These are phyloP conservation scores for Pleurotus pulmonarius DNA, from an alignment of 768 basidiomycete genomes.

Conservation along the genomic window DNA sequence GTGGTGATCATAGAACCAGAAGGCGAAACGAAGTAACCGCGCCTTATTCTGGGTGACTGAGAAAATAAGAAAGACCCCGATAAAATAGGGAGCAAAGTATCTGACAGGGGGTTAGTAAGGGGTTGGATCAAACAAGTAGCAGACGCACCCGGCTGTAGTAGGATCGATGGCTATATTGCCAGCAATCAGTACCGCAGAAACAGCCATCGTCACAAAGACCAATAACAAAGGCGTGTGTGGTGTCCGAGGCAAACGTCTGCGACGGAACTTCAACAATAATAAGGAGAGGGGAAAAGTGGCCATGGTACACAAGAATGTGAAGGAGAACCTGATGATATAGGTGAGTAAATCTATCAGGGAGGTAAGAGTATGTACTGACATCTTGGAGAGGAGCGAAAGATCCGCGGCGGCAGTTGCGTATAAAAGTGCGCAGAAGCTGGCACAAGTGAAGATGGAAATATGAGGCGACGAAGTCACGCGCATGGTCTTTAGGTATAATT, in stretches of 20 bases:
- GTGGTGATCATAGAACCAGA: slow-evolving; percentile 65
- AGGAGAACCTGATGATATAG: slow-evolving; percentile 45
- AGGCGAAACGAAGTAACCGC: slow-evolving; percentile 45
- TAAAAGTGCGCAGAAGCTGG: slow-evolving; percentile 43
- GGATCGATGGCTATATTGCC: slow-evolving; percentile 63
- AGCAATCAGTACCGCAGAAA: slow-evolving; percentile 41
- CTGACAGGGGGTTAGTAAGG: slow-evolving; percentile 22
- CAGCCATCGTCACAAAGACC: slow-evolving; percentile 37
- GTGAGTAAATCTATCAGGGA: neutral
- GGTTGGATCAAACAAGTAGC: neutral
- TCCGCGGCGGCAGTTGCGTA: slow-evolving; percentile 57
- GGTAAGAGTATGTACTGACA: slow-evolving; percentile 30
- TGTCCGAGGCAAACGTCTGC: slow-evolving; percentile 49
- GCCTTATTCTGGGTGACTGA: slow-evolving; percentile 51
- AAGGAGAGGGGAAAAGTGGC: slow-evolving; percentile 58
- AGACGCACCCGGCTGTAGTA: slow-evolving; percentile 46
- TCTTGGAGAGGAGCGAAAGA: slow-evolving; percentile 52
- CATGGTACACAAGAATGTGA: slow-evolving; percentile 68
- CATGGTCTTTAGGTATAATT: slow-evolving; percentile 41
- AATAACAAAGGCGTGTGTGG: slow-evolving; percentile 34
- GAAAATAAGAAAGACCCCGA: slow-evolving; percentile 45
- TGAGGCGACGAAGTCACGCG: slow-evolving; percentile 50
- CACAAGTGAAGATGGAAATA: slow-evolving; percentile 48
- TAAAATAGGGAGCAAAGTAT: slow-evolving; percentile 62
- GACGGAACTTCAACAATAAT: slow-evolving; percentile 60